Percentiles rank a stretch among this genome's conserved stretches.
Conservation (phyloP, 164 flowering plant genomes). For the Warburgia ugandensis region DNA sequence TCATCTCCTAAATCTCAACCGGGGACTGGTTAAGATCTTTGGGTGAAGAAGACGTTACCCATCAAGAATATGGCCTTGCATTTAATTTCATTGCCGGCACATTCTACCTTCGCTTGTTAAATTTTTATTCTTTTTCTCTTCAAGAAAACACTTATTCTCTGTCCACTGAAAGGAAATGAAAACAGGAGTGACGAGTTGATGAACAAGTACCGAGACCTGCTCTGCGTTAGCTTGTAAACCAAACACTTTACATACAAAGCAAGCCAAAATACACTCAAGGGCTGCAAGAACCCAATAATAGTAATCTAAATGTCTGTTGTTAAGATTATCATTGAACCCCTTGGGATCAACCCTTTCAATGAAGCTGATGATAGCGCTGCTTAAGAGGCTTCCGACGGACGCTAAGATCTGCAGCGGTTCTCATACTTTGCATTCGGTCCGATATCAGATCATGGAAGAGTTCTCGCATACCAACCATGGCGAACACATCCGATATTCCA, state of each 20-base stretch:
- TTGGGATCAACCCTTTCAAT: background rate
- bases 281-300: constrained; percentile 19
- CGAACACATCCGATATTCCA: constrained; percentile 8
- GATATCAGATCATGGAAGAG: constrained; percentile 11
- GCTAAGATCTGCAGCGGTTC: constrained; percentile 8
- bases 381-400: constrained; percentile 6
- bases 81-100: too few relatives aligned
- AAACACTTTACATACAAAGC: background rate
- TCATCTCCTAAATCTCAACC: too few relatives aligned
- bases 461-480: constrained; percentile 10
- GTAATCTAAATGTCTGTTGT: constrained; percentile 12
- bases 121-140: too few relatives aligned
- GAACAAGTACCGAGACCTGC: background rate
- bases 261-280: constrained; percentile 2
- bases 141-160: too few relatives aligned
- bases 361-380: constrained; percentile 2
- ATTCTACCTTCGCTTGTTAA: too few relatives aligned
- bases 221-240: constrained; percentile 1
- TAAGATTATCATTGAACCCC: constrained; percentile 11
- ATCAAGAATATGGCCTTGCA: too few relatives aligned
- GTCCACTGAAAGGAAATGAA: too few relatives aligned
- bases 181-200: too few relatives aligned
- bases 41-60: too few relatives aligned
- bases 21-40: too few relatives aligned
- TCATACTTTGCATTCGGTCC: constrained; percentile 7